phyloP scores from a whole-genome alignment of 495 filamentous ascomycete species.

The Neohortaea acidophila region DNA sequence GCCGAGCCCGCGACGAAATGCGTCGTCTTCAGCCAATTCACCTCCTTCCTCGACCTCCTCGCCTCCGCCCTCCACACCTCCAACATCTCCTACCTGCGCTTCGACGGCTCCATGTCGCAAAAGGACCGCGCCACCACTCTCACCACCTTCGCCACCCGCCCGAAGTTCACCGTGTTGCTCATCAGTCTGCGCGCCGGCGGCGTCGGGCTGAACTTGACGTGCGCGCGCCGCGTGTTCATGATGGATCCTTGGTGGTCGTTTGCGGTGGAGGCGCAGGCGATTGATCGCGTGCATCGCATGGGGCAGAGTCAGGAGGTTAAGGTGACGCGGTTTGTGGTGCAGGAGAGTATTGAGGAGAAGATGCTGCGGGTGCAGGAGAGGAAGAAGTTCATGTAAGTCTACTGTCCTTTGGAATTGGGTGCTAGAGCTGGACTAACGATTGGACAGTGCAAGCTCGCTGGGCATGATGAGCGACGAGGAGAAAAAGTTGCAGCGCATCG shows the following conservation, averaged over 20 bases:
- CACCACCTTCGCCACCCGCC: constrained; percentile 43
- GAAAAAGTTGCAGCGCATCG: constrained; percentile 74
- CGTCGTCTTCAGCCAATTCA: constrained; percentile 93
- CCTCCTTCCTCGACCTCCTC: constrained; percentile 85
- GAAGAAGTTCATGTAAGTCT: constrained; percentile 81
- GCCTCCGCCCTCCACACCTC: constrained; percentile 55
- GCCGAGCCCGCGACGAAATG: constrained; percentile 58
- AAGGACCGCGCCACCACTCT: constrained; percentile 66
- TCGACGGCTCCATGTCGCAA: constrained; percentile 83
- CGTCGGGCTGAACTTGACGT: constrained; percentile 83
- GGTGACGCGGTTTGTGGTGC: constrained; percentile 74
- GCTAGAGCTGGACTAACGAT: constrained; percentile 1
- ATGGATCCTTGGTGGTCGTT: constrained; percentile 99
- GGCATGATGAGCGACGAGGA: constrained; percentile 92
- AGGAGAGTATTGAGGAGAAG: constrained; percentile 80
- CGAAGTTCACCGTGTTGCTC: constrained; percentile 43
- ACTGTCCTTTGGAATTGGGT: constrained; percentile 1
- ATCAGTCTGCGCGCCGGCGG: constrained; percentile 82
- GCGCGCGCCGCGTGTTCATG: constrained; percentile 80
- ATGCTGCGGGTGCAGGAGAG: constrained; percentile 90
- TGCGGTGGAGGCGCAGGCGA: constrained; percentile 90
- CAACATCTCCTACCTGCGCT: constrained; percentile 63
- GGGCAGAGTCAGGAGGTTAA: constrained; percentile 77
- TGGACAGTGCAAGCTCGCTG: constrained; percentile 68
- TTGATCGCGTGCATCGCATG: constrained; percentile 98